A percentile compares a stretch with the other conserved stretches of the same genome.
These are phyloP conservation scores for Phylloporus sp. DNA, from an alignment of 768 basidiomycete species.

Conservation along the genomic window DNA sequence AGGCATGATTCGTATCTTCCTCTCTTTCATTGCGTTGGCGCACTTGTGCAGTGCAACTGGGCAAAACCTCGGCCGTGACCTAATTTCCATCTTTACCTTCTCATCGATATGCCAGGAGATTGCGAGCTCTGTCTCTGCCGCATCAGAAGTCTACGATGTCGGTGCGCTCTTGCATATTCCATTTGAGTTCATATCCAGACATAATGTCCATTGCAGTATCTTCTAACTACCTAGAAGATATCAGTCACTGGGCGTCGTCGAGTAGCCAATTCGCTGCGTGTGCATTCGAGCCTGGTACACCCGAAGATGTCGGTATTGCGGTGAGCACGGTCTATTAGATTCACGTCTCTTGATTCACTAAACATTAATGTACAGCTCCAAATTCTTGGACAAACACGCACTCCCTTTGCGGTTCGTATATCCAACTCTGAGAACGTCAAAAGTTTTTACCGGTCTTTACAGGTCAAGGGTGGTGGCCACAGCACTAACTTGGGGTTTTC, in stretches of 20 bases:
- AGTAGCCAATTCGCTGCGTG: constrained; percentile 44
- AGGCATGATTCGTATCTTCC: too few relatives aligned
- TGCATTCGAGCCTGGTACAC: constrained; percentile 52
- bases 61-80: too few relatives aligned
- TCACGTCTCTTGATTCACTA: too few relatives aligned
- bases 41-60: too few relatives aligned
- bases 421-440: background rate
- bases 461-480: constrained; percentile 66
- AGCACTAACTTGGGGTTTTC: constrained; percentile 49
- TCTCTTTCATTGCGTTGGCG: too few relatives aligned
- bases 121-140: constrained; percentile 10
- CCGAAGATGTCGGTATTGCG: constrained; percentile 44
- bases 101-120: too few relatives aligned
- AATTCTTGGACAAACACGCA: constrained; percentile 39
- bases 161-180: constrained; percentile 23
- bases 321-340: constrained; percentile 27
- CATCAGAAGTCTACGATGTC: constrained; percentile 43
- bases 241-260: constrained; percentile 48
- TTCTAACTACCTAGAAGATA: constrained; percentile 36
- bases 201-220: background rate
- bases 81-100: too few relatives aligned
- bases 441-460: too few relatives aligned
- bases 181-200: background rate
- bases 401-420: constrained; percentile 21
- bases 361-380: background rate